A percentile compares a stretch with the other conserved stretches of the same genome.
Conservation (phyloP, 305 asterid species). For the Rubia peregrina region DNA sequence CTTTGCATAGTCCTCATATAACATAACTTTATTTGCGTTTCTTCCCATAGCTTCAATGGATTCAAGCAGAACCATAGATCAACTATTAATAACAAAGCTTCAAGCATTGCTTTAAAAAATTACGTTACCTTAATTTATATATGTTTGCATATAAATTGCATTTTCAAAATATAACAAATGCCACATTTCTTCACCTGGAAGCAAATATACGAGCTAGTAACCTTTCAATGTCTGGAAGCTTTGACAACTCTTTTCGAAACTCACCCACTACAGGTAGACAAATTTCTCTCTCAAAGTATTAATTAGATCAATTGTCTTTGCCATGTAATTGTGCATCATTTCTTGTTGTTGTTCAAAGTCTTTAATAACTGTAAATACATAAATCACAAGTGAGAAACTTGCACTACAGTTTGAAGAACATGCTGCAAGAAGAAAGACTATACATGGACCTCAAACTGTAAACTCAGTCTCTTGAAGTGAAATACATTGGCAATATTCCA, state of each 20-base stretch:
- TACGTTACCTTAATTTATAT: no score
- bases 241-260: conserved; percentile 77
- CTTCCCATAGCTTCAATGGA: conserved; percentile 89
- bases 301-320: no score
- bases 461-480: background rate
- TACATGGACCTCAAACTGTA: background rate
- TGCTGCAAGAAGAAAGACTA: background rate
- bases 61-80: conserved; percentile 22
- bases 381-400: conserved; percentile 30
- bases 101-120: conserved; percentile 8
- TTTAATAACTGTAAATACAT: conserved; percentile 72
- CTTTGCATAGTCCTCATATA: conserved; percentile 89
- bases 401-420: conserved; percentile 13
- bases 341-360: conserved; percentile 35
- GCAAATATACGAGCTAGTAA: conserved; percentile 83
- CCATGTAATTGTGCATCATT: no score
- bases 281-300: background rate
- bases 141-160: no score
- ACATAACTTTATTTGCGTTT: conserved; percentile 77
- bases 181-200: conserved; percentile 51
- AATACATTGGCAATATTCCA: no score
- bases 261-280: conserved; percentile 56
- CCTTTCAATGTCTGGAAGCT: conserved; percentile 94
- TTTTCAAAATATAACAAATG: background rate
- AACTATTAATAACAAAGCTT: conserved; percentile 17